Evolutionary conservation across 2,329 filamentous ascomycete species (phyloP).

Genomic region (Cadophora sp.): DNA sequence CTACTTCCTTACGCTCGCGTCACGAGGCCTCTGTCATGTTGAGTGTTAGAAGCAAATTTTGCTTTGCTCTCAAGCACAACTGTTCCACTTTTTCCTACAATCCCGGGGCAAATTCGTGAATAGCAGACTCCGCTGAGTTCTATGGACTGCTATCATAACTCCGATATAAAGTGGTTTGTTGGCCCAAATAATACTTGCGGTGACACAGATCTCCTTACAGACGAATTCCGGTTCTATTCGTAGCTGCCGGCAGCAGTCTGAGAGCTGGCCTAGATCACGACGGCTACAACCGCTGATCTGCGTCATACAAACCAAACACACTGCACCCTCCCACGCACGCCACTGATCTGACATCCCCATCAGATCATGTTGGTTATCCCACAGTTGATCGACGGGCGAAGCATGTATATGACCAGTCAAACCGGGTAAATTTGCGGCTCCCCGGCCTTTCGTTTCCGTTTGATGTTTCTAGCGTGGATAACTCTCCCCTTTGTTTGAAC

Average conservation of each 20-base stretch:
- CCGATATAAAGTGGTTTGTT: background rate
- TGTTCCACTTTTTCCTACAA: background rate
- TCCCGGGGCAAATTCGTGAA: background rate
- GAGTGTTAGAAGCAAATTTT: background rate
- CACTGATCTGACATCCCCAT: background rate
- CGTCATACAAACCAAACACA: background rate
- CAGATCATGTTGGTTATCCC: background rate
- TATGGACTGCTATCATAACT: too few relatives aligned
- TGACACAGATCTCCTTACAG: background rate
- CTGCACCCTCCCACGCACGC: too few relatives aligned
- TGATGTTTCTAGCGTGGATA: constrained; percentile 2
- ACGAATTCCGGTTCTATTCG: background rate
- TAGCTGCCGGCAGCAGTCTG: background rate
- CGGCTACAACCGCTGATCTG: constrained; percentile 6
- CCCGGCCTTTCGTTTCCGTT: constrained; percentile 2
- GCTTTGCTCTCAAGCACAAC: background rate
- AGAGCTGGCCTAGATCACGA: background rate
- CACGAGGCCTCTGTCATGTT: background rate
- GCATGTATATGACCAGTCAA: background rate
- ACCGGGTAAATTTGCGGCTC: background rate
- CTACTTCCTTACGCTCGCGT: too few relatives aligned
- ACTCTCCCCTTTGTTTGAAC: background rate
- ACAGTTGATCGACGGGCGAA: background rate
- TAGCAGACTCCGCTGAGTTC: background rate
- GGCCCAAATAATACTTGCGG: background rate